A percentile compares a stretch with the other conserved stretches of the same genome.
These are phyloP conservation scores for Aspergillus nanangensis DNA, from an alignment of 495 filamentous ascomycete species.

Conservation along the genomic window DNA sequence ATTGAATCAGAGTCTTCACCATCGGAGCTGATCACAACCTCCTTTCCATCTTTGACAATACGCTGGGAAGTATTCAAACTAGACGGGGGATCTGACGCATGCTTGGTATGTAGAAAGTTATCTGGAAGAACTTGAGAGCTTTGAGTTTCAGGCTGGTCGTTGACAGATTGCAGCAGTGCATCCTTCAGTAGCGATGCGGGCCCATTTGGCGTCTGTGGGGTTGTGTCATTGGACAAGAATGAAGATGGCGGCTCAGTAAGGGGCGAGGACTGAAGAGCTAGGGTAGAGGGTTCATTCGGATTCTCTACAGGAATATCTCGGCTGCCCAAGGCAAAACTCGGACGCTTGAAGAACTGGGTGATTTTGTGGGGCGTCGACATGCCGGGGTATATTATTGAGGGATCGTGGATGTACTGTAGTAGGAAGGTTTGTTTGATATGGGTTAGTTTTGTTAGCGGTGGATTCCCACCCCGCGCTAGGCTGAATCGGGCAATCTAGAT, in stretches of 20 bases:
- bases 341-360: slow-evolving; percentile 37
- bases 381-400: slow-evolving; percentile 8
- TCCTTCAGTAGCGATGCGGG: slow-evolving; percentile 15
- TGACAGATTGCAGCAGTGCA: slow-evolving; percentile 9
- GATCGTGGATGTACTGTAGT: too few species aligned
- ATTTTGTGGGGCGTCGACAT: slow-evolving; percentile 28
- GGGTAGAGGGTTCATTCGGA: slow-evolving; percentile 8
- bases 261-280: slow-evolving; percentile 23
- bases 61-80: slow-evolving; percentile 34
- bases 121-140: slow-evolving; percentile 14
- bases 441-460: too few species aligned
- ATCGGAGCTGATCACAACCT: slow-evolving; percentile 64
- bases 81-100: slow-evolving; percentile 9
- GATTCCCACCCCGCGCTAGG: too few species aligned
- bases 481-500: too few species aligned
- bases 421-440: too few species aligned
- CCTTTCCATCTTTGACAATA: slow-evolving; percentile 41
- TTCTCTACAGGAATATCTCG: neutral
- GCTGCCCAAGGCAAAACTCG: slow-evolving; percentile 14
- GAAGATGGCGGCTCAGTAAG: slow-evolving; percentile 30
- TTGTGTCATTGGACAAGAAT: slow-evolving; percentile 15
- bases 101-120: slow-evolving; percentile 9
- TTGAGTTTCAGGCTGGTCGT: slow-evolving; percentile 3
- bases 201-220: slow-evolving; percentile 13
- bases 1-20: slow-evolving; percentile 61